Conservation (phyloP, 73 alveolate species). For the Paramecium caudatum region DNA sequence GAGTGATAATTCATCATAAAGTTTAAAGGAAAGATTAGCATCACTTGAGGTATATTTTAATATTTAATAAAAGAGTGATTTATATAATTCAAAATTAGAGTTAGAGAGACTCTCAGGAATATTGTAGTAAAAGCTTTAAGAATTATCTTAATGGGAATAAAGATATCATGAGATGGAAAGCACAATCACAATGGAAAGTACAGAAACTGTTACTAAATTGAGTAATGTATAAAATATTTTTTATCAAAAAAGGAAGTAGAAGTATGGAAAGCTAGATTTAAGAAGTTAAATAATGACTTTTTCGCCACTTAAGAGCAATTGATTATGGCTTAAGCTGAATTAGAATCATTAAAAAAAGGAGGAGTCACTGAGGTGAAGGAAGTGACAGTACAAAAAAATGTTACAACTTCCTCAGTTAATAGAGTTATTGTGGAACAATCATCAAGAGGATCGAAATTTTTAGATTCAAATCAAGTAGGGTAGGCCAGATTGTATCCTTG, state of each 20-base stretch:
- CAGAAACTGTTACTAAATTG: neutral
- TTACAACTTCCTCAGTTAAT: constrained; percentile 26
- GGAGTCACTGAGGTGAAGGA: constrained; percentile 27
- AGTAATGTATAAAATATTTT: neutral
- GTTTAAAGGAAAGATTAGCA: neutral
- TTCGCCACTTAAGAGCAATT: constrained; percentile 25
- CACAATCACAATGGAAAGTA: constrained; percentile 3
- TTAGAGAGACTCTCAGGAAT: neutral
- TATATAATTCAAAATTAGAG: constrained; percentile 22
- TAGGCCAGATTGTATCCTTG: constrained; percentile 19
- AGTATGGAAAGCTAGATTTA: constrained; percentile 19
- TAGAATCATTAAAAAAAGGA: constrained; percentile 17
- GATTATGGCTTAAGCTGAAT: constrained; percentile 46
- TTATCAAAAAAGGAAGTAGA: constrained; percentile 16
- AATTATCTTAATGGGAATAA: constrained; percentile 43
- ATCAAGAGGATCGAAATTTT: constrained; percentile 15
- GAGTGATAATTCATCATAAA: constrained; percentile 10
- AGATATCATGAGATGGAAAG: constrained; percentile 34
- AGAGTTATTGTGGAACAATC: constrained; percentile 43
- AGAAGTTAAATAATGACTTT: constrained; percentile 25
- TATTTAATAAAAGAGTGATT: neutral
- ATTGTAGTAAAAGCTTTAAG: neutral
- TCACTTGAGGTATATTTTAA: neutral
- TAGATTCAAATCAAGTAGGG: neutral
- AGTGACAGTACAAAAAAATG: constrained; percentile 22